Percentiles rank a stretch among this genome's conserved stretches.
phyloP scores from a whole-genome alignment of 257 asterid genomes.

The Voacanga thouarsii region DNA sequence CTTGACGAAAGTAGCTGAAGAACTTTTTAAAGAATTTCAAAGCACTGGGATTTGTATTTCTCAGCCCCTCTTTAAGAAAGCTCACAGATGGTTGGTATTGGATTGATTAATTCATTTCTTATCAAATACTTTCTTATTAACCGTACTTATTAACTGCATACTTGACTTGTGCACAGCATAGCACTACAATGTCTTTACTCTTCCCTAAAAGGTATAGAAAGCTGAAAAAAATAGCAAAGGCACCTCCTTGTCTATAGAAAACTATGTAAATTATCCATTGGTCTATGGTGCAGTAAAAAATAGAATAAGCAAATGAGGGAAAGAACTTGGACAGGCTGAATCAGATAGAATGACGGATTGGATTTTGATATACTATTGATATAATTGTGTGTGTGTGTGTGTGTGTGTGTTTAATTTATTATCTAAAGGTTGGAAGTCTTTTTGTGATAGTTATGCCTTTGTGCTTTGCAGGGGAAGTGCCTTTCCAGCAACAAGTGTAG shows the following conservation, averaged over 20 bases:
- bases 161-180: neutral
- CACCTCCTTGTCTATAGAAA: neutral
- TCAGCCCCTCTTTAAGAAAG: slow-evolving; percentile 67
- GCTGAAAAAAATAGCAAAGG: neutral
- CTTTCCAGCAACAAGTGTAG: slow-evolving; percentile 65
- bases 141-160: neutral
- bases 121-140: no score
- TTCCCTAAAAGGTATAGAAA: neutral
- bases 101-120: slow-evolving; percentile 1
- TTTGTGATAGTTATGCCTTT: slow-evolving; percentile 2
- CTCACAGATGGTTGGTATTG: slow-evolving; percentile 77
- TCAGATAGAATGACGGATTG: neutral
- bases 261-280: neutral
- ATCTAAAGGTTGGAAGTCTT: neutral
- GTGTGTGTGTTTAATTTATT: no score
- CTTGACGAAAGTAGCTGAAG: slow-evolving; percentile 65
- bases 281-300: neutral
- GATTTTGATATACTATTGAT: neutral
- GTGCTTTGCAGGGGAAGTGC: slow-evolving; percentile 72
- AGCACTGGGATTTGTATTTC: slow-evolving; percentile 53
- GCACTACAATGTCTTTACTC: neutral
- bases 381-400: no score
- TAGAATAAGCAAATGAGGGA: neutral
- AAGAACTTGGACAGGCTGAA: neutral
- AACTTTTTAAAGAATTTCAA: slow-evolving; percentile 63